Evolutionary conservation across 495 filamentous ascomycete genomes (phyloP), one percentile per base, ranked within the genome.

Genomic region (Pseudomonodictys pantanalensis): DNA sequence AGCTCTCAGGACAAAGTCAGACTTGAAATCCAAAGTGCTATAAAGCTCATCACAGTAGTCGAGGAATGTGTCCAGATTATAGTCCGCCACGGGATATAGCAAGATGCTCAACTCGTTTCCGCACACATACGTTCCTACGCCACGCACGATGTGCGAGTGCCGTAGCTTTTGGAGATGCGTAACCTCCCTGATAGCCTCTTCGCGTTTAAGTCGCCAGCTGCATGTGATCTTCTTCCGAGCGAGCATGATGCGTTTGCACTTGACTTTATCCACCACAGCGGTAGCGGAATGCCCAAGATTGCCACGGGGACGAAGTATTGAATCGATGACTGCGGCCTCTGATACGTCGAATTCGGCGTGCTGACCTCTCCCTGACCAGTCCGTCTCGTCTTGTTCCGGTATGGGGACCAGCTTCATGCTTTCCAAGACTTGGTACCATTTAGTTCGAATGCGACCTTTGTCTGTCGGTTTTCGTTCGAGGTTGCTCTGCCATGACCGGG

Each of bases 241-340:
- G 8, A 66, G 50, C n/a, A 45, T 52, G 32, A 66, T 56, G 17
- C 53, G 32, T 9, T 50, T 45, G 35, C 63, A 66, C 12, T 18
- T n/a, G 8, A 66, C 63, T 24, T 58, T 66, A 28, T 66, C 63
- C 11, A 66, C 63, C 26, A 66, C 3, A 1, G 63, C 63, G 4
- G 44, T 41, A 8, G 46, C 41, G 22, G 28, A 58, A 33, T 51
- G 24, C 0, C 62, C 62, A 39, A 66, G 50, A 39, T 30, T 22
- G 12, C 48, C 57, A 22, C 61, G 51, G 7, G 52, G 20, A 20
- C 25, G 35, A 7, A 56, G 42, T n/a, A n/a, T n/a, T n/a, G n/a
- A n/a, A 6, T 50, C 57, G 4, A 66, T 41, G 3, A 38, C 17
- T 4, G 20, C 33, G 7, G n/a, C 46, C 44, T 58, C 56, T 10